A percentile compares a stretch with the other conserved stretches of the same genome.
phyloP scores from a whole-genome alignment of 805 yeast genomes.

The Metschnikowia vanudenii region DNA sequence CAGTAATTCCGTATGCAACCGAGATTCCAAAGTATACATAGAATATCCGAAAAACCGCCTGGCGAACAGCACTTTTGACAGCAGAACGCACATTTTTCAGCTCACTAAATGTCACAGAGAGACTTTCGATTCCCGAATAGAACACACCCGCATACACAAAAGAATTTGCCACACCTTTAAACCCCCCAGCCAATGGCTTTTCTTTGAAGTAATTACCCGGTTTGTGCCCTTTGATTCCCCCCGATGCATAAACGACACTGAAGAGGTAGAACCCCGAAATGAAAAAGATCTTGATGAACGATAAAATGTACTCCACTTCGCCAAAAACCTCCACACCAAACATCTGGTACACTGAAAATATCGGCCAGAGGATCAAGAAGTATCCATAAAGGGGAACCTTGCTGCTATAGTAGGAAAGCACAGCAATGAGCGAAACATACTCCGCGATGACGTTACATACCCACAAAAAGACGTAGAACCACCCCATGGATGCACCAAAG shows the following conservation, averaged over 20 bases:
- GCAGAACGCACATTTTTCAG: constrained; percentile 10
- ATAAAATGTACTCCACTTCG: constrained; percentile 4
- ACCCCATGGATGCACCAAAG: constrained; percentile 9
- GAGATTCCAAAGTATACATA: constrained; percentile 9
- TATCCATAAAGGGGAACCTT: constrained; percentile 9
- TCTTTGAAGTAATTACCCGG: constrained; percentile 11
- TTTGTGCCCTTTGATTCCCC: constrained; percentile 6
- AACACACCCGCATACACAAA: constrained; percentile 12
- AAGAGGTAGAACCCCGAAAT: too few species aligned
- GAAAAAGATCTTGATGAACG: background rate
- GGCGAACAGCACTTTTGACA: constrained; percentile 14
- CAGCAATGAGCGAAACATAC: constrained; percentile 7
- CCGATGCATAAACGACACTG: constrained; percentile 5
- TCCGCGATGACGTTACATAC: constrained; percentile 9
- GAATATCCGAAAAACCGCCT: constrained; percentile 9
- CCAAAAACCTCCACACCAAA: constrained; percentile 10
- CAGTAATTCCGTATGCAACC: constrained; percentile 8
- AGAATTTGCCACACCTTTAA: constrained; percentile 10
- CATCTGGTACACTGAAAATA: constrained; percentile 9
- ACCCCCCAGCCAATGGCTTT: constrained; percentile 6
- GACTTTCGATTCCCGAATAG: constrained; percentile 9
- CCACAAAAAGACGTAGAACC: constrained; percentile 11
- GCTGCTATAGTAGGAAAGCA: constrained; percentile 6
- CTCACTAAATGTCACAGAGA: constrained; percentile 10
- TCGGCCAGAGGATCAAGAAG: constrained; percentile 7